Conservation (phyloP, 768 basidiomycete genomes). For the Tulasnella calospora region DNA sequence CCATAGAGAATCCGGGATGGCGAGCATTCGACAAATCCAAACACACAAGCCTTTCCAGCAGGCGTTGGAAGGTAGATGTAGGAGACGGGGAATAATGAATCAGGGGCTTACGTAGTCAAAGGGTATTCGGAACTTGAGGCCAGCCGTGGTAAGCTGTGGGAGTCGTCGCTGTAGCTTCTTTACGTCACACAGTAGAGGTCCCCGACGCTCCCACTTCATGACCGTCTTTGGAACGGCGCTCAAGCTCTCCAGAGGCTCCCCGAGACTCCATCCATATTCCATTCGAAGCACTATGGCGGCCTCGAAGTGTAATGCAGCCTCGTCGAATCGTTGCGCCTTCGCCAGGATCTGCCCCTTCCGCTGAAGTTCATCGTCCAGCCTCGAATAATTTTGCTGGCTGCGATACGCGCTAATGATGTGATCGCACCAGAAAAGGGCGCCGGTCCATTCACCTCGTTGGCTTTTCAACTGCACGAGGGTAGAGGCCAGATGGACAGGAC, state of each 20-base stretch:
- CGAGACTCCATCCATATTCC: not conserved
- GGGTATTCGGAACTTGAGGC: not conserved
- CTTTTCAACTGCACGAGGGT: not conserved
- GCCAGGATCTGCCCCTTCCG: not conserved
- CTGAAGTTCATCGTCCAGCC: not conserved
- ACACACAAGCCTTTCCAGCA: not conserved
- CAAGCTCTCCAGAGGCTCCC: not conserved
- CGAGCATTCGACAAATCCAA: too few species aligned
- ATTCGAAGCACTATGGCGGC: not conserved
- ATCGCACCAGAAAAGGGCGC: not conserved
- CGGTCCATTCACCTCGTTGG: not conserved
- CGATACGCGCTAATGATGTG: not conserved
- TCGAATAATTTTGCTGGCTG: not conserved
- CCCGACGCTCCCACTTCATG: not conserved
- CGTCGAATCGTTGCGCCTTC: not conserved
- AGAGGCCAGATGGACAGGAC: not conserved
- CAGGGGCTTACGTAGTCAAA: not conserved
- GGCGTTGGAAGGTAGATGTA: too few species aligned
- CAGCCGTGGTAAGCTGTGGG: not conserved
- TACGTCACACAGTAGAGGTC: not conserved
- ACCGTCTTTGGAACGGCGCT: not conserved
- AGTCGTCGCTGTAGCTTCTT: not conserved
- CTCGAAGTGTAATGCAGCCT: not conserved
- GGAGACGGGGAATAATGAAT: not conserved
- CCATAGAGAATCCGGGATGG: not conserved